A percentile compares a stretch with the other conserved stretches of the same genome.
Conservation (phyloP, 495 filamentous ascomycete genomes). For the Cudoniella acicularis region DNA sequence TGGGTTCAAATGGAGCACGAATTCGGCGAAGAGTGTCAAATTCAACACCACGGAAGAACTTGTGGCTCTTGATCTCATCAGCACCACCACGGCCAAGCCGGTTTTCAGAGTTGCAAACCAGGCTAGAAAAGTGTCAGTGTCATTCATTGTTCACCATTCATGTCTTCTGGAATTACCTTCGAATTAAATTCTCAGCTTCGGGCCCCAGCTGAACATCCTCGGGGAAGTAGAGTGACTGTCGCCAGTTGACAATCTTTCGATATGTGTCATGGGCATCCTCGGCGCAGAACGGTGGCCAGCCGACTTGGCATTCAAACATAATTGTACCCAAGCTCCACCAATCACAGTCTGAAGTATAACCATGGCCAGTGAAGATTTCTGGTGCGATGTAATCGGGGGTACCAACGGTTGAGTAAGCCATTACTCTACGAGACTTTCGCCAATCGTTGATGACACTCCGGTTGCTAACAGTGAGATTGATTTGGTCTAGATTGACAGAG, state of each 20-base stretch:
- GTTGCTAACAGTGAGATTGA: slow-evolving; percentile 97
- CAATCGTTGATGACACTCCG: slow-evolving; percentile 96
- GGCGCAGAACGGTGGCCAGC: slow-evolving; percentile 98
- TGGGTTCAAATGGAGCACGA: slow-evolving; percentile 92
- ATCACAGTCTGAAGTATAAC: slow-evolving; percentile 94
- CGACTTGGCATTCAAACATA: slow-evolving; percentile 99
- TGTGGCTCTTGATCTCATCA: slow-evolving; percentile 85
- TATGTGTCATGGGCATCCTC: slow-evolving; percentile 97
- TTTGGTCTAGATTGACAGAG: slow-evolving; percentile 93
- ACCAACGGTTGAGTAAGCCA: slow-evolving; percentile 97
- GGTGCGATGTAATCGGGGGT: slow-evolving; percentile 99
- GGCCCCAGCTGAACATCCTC: slow-evolving; percentile 85
- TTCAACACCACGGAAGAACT: slow-evolving; percentile 94
- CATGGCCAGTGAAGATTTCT: slow-evolving; percentile 94
- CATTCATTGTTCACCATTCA: neutral
- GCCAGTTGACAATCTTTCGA: slow-evolving; percentile 98
- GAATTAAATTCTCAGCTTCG: slow-evolving; percentile 83
- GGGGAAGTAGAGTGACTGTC: slow-evolving; percentile 91
- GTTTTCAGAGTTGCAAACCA: slow-evolving; percentile 87
- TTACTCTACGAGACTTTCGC: slow-evolving; percentile 89
- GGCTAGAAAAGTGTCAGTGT: slow-evolving; percentile 48
- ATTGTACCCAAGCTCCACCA: slow-evolving; percentile 99
- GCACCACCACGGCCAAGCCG: slow-evolving; percentile 82
- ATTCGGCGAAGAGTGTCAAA: slow-evolving; percentile 90
- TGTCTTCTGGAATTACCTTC: slow-evolving; percentile 62